Percentiles rank a stretch among this genome's conserved stretches.
Evolutionary conservation across 2,329 filamentous ascomycete species (phyloP).

Genomic region (Cladosporium sp.): DNA sequence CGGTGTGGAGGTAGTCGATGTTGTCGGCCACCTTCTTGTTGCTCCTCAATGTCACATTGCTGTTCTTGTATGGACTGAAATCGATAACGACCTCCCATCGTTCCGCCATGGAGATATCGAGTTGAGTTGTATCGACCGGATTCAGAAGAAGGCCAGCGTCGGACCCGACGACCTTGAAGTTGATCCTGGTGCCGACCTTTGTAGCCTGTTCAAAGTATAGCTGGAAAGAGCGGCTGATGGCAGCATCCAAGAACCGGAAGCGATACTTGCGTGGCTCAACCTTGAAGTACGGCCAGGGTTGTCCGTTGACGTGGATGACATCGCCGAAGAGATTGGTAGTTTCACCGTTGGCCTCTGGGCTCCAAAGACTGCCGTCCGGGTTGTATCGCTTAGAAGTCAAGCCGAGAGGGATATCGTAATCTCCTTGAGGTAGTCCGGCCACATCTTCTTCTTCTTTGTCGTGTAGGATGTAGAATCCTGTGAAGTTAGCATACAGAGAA

Average conservation of each 20-base stretch:
- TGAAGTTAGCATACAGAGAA: neutral
- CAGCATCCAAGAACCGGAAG: slow-evolving; percentile 54
- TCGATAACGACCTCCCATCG: slow-evolving; percentile 60
- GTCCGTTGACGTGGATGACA: slow-evolving; percentile 59
- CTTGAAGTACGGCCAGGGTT: slow-evolving; percentile 60
- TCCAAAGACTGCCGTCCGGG: slow-evolving; percentile 50
- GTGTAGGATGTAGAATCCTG: slow-evolving; percentile 55
- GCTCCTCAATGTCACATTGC: slow-evolving; percentile 41
- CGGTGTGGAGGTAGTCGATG: slow-evolving; percentile 51
- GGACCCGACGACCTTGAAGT: slow-evolving; percentile 56
- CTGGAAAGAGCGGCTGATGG: slow-evolving; percentile 49
- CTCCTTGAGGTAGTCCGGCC: slow-evolving; percentile 49
- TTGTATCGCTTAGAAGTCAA: slow-evolving; percentile 55
- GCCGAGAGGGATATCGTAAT: slow-evolving; percentile 56
- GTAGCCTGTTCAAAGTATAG: slow-evolving; percentile 46
- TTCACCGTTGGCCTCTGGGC: slow-evolving; percentile 43
- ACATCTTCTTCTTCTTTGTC: slow-evolving; percentile 53
- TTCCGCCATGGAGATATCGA: slow-evolving; percentile 57
- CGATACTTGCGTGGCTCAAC: slow-evolving; percentile 63
- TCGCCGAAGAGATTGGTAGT: slow-evolving; percentile 55
- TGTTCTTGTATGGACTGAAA: slow-evolving; percentile 51
- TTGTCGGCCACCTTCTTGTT: slow-evolving; percentile 27
- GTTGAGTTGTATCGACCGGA: slow-evolving; percentile 46
- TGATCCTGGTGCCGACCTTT: slow-evolving; percentile 38
- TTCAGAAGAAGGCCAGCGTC: slow-evolving; percentile 54